These are phyloP conservation scores for Blastocystis sp. DNA, from an alignment of 352 stramenopile species.

Conservation along the genomic window DNA sequence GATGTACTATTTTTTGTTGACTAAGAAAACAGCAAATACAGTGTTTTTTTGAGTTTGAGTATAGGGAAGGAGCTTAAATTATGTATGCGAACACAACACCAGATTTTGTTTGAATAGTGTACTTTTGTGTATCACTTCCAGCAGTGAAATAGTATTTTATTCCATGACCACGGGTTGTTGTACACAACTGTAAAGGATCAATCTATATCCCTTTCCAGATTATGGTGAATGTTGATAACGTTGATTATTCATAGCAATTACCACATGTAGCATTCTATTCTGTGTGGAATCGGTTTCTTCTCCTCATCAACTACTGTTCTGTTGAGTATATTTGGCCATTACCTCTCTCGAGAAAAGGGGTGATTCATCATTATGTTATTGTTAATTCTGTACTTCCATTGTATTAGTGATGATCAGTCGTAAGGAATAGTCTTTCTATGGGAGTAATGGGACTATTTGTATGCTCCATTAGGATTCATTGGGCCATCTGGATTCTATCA, in stretches of 20 bases:
- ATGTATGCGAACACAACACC: too few relatives aligned
- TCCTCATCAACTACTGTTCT: neutral
- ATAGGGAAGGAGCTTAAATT: too few relatives aligned
- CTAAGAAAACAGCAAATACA: too few relatives aligned
- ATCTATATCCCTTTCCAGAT: too few relatives aligned
- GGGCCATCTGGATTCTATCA: neutral
- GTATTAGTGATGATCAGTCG: neutral
- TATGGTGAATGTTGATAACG: too few relatives aligned
- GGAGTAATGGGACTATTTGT: neutral
- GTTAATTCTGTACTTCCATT: neutral
- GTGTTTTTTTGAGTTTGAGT: neutral
- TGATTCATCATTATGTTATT: neutral
- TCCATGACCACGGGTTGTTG: too few relatives aligned
- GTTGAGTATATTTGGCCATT: neutral
- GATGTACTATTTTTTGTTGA: too few relatives aligned
- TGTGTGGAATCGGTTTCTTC: neutral
- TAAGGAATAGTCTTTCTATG: neutral
- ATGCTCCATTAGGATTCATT: neutral
- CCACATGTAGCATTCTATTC: neutral
- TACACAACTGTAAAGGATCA: too few relatives aligned
- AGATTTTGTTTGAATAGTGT: too few relatives aligned
- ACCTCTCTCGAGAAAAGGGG: neutral
- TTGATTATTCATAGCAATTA: too few relatives aligned
- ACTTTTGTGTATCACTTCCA: too few relatives aligned
- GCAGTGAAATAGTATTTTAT: too few relatives aligned